Evolutionary conservation across 2,329 filamentous ascomycete species (phyloP), one percentile per base, ranked within the genome.

Genomic region (Cadophora luteo-olivacea): DNA sequence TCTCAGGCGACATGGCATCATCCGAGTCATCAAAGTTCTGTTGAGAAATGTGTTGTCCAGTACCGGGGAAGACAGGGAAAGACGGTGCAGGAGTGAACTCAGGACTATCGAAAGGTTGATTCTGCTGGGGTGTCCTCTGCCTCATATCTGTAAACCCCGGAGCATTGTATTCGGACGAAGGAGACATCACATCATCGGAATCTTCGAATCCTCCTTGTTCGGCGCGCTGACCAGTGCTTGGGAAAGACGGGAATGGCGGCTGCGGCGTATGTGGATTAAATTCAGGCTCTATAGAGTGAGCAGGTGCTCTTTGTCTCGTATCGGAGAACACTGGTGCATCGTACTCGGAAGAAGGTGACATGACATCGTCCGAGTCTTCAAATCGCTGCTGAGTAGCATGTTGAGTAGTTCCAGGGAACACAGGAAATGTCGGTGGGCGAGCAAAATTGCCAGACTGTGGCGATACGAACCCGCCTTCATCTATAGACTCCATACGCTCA

Each of bases 311-410:
- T 24, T n/a, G 25, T 9, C 25, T 58, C 16, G 32, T 19, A 22
- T 38, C 55, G 5, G 16, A 38, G 55, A 36, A 36, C 5, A 8
- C 29, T 19, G 55, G 55, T 9, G 55, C 29, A 36, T 22, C 55
- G 38, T 58, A 36, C n/a, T 58, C 55, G 22, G 55, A 38, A 19
- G 55, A 36, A 22, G 55, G 55, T 5, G 55, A 58, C 22, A 58
- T 58, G 4, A 14, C 55, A 36, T 33, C 32, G 4, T 58, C 29
- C 4, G 55, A 58, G 19, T 36, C 55, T 16, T 38, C 36, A 7
- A 25, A 24, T 11, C 32, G 29, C n/a, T 36, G 55, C 55, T 36
- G 55, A 11, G 6, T 24, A 52, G 49, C n/a, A 5, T 52, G 24
- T 24, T 52, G 49, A 24, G 8, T n/a, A 24, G 49, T 24, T 2